Evolutionary conservation across 2,329 filamentous ascomycete species (phyloP).

Genomic region (Aureobasidium sp.): DNA sequence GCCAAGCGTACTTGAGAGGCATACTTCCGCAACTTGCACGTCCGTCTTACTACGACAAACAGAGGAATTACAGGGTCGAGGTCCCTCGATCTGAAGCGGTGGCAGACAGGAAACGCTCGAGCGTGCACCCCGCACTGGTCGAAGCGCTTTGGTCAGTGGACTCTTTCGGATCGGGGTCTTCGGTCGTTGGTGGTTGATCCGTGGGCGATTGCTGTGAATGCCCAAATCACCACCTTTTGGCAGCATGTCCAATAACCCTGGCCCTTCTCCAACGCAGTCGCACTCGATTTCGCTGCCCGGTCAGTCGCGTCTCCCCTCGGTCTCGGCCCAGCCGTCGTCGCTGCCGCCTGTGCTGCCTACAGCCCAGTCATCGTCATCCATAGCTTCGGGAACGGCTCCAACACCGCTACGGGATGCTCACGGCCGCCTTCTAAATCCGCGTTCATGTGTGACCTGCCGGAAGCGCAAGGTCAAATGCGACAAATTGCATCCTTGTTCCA

Average conservation of each 20-base stretch:
- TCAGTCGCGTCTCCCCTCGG: not conserved
- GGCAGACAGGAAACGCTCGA: not conserved
- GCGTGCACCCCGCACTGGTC: not conserved
- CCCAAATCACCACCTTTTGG: not conserved
- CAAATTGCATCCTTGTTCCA: conserved; percentile 69
- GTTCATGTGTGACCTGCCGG: conserved; percentile 47
- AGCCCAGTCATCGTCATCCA: not conserved
- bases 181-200: not conserved
- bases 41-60: not conserved
- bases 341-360: not conserved
- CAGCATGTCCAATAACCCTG: not conserved
- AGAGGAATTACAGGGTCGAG: not conserved
- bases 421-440: conserved; percentile 30
- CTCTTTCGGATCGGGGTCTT: not conserved
- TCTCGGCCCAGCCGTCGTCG: not conserved
- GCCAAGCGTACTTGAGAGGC: too few relatives aligned
- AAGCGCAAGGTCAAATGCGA: conserved; percentile 68
- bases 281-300: not conserved
- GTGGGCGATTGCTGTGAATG: not conserved
- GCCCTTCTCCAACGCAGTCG: not conserved
- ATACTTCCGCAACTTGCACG: too few relatives aligned
- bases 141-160: not conserved
- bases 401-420: conserved; percentile 24
- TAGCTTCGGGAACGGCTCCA: not conserved
- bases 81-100: not conserved